Evolutionary conservation across 441 rosid genomes (phyloP).

Genomic region (Pelargonium cotyledonis): DNA sequence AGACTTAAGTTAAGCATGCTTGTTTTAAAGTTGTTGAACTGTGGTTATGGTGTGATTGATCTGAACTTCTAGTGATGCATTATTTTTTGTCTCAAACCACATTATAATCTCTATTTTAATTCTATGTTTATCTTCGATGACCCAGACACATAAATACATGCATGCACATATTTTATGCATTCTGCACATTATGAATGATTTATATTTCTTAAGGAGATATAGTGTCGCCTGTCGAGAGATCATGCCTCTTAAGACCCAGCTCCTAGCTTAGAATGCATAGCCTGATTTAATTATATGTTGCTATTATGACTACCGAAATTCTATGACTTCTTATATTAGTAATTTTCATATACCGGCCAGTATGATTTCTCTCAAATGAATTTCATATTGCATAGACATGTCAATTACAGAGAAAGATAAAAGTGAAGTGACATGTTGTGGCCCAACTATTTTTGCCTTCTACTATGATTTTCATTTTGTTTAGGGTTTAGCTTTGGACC

Average conservation of each 20-base stretch:
- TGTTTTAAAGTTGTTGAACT: no score
- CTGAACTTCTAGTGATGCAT: constrained; percentile 1
- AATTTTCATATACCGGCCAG: neutral
- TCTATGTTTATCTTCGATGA: neutral
- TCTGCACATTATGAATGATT: neutral
- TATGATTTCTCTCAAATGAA: constrained; percentile 1
- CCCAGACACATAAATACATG: neutral
- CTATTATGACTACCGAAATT: neutral
- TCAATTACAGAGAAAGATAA: neutral
- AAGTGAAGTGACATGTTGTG: neutral
- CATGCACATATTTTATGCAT: neutral
- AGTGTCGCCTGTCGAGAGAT: neutral
- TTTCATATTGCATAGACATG: neutral
- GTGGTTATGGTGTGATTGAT: neutral
- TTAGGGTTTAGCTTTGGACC: constrained; percentile 34
- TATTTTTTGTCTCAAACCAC: no score
- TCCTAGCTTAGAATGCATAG: neutral
- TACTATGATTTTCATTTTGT: constrained; percentile 9
- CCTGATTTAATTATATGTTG: neutral
- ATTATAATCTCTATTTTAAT: no score
- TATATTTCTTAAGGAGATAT: neutral
- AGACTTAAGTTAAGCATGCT: no score
- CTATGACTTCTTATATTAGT: neutral
- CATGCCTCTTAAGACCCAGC: neutral
- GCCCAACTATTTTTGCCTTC: constrained; percentile 2